These are phyloP conservation scores for Paramecium pentaurelia DNA, from an alignment of 73 alveolate genomes.

Conservation along the genomic window DNA sequence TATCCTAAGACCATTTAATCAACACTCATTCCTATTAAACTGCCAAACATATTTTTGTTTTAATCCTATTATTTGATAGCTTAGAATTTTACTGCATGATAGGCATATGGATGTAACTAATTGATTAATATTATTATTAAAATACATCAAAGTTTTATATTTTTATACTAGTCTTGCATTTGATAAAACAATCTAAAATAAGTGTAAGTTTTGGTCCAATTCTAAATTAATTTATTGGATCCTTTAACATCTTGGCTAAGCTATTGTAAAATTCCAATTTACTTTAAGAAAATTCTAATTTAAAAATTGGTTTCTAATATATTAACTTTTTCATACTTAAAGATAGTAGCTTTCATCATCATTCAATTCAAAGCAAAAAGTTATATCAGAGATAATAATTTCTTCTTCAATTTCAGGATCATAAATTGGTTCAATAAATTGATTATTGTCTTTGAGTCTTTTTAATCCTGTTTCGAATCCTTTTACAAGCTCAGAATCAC, in stretches of 20 bases:
- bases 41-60: no score
- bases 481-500: not conserved
- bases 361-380: not conserved
- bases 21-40: not conserved
- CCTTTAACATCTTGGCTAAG: not conserved
- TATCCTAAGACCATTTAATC: not conserved
- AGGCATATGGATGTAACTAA: not conserved
- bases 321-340: not conserved
- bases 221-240: not conserved
- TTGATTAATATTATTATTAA: not conserved
- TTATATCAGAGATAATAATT: not conserved
- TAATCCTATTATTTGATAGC: no score
- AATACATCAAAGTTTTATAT: not conserved
- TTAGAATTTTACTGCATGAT: not conserved
- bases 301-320: not conserved
- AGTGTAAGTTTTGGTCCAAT: not conserved
- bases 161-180: conserved; percentile 22
- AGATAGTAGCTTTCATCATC: not conserved
- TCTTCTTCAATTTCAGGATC: conserved; percentile 50
- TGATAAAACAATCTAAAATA: not conserved
- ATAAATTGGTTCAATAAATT: not conserved
- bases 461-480: not conserved
- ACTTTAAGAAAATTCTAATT: not conserved
- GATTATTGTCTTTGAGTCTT: not conserved
- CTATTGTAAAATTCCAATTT: not conserved